Percentiles rank a stretch among this genome's conserved stretches.
Evolutionary conservation across 257 asterid species (phyloP).

Genomic region (Verbascum thapsus): DNA sequence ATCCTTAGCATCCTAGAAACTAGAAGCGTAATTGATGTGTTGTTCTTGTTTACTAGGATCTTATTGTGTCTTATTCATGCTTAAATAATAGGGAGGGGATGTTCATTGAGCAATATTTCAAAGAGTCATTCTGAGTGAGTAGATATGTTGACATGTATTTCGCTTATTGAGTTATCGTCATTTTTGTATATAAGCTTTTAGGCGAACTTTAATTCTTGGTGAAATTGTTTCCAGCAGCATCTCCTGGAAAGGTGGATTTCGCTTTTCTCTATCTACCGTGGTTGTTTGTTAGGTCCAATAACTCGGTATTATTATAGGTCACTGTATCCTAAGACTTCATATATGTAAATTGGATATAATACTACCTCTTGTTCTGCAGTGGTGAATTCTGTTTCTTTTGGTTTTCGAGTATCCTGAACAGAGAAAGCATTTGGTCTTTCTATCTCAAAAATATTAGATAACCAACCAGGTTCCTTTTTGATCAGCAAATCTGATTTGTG

Average conservation of each 20-base stretch:
- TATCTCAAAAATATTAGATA: too few relatives aligned
- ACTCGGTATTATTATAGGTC: background rate
- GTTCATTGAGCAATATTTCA: background rate
- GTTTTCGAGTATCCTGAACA: background rate
- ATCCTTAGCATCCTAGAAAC: background rate
- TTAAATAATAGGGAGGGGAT: background rate
- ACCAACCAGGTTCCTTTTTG: constrained; percentile 16
- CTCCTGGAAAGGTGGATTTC: background rate
- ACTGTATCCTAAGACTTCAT: background rate
- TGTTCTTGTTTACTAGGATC: constrained; percentile 9
- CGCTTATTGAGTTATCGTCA: too few relatives aligned
- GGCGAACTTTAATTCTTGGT: constrained; percentile 12
- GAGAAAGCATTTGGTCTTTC: too few relatives aligned
- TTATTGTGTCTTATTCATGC: background rate
- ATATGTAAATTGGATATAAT: background rate
- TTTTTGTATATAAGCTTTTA: background rate
- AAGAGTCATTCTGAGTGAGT: background rate
- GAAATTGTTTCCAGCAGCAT: background rate
- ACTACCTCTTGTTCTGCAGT: background rate
- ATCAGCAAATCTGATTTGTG: constrained; percentile 12
- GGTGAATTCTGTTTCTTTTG: background rate
- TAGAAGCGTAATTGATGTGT: background rate
- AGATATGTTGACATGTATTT: background rate
- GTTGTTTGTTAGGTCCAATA: constrained; percentile 10
- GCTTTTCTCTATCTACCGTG: background rate